Percentiles rank a stretch among this genome's conserved stretches.
Evolutionary conservation across 495 filamentous ascomycete genomes (phyloP).

Genomic region (Tuber umbilicatum): DNA sequence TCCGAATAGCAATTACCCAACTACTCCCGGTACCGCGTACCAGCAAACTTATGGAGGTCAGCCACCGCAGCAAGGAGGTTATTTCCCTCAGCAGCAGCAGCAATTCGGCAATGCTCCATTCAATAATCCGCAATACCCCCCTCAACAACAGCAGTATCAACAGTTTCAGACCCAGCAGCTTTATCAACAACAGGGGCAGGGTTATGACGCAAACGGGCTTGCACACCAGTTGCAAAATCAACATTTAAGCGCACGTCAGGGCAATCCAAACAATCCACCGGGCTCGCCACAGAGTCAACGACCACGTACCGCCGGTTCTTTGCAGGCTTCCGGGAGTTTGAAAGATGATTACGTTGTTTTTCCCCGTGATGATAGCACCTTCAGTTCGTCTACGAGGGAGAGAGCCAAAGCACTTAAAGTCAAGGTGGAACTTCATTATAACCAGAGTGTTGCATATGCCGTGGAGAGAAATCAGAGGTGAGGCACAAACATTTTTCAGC

Average conservation of each 20-base stretch:
- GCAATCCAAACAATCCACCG: constrained; percentile 56
- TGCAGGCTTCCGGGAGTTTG: constrained; percentile 53
- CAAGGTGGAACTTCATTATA: constrained; percentile 42
- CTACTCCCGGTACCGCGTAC: constrained; percentile 75
- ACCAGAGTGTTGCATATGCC: constrained; percentile 51
- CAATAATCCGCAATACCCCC: constrained; percentile 45
- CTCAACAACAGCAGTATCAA: constrained; percentile 58
- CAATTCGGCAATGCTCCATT: constrained; percentile 49
- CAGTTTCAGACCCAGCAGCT: constrained; percentile 51
- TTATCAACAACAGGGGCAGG: constrained; percentile 44
- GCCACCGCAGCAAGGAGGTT: constrained; percentile 28
- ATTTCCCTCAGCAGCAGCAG: constrained; percentile 25
- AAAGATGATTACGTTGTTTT: constrained; percentile 54
- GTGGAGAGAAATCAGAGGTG: constrained; percentile 72
- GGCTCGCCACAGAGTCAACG: constrained; percentile 64
- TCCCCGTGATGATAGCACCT: constrained; percentile 44
- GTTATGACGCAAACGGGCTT: constrained; percentile 68
- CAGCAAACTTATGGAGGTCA: constrained; percentile 48
- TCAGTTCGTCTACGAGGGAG: constrained; percentile 34
- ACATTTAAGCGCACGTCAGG: constrained; percentile 58
- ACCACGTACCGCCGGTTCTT: constrained; percentile 67
- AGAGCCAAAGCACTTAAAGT: constrained; percentile 46
- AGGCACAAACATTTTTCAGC: constrained; percentile 52
- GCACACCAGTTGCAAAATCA: constrained; percentile 96
- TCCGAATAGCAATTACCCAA: constrained; percentile 70